Evolutionary conservation across 1,284 basidiomycete species (phyloP).

Genomic region (Tremellales sp.): DNA sequence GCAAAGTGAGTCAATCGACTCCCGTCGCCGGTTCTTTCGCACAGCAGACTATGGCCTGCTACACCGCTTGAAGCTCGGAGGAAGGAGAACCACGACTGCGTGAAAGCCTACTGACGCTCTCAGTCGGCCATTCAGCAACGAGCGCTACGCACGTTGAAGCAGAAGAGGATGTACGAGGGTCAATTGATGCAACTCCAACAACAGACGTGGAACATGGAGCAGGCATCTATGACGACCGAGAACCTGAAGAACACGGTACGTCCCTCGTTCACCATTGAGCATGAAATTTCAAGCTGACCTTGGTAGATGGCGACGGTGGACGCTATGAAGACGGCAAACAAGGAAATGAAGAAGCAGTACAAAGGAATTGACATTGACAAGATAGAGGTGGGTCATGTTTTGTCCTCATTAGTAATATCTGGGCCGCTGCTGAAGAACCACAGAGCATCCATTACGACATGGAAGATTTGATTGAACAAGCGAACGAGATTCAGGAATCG

Average conservation of each 20-base stretch:
- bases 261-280: constrained; percentile 1
- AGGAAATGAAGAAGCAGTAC: constrained; percentile 94
- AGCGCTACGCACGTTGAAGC: constrained; percentile 89
- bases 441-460: constrained; percentile 94
- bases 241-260: constrained; percentile 83
- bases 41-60: no score
- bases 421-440: background rate
- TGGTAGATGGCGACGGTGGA: constrained; percentile 93
- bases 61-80: background rate
- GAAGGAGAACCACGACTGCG: no score
- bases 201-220: constrained; percentile 99
- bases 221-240: constrained; percentile 89
- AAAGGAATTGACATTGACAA: constrained; percentile 97
- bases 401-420: constrained; percentile 2
- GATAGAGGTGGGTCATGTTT: constrained; percentile 70
- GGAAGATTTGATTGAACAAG: constrained; percentile 95
- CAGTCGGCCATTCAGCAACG: constrained; percentile 90
- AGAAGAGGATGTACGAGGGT: constrained; percentile 89
- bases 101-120: constrained; percentile 3
- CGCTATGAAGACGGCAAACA: constrained; percentile 96
- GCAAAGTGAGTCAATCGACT: constrained; percentile 71
- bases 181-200: constrained; percentile 89
- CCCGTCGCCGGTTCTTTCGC: no score
- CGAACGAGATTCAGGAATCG: constrained; percentile 95
- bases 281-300: background rate